Evolutionary conservation across 495 filamentous ascomycete species (phyloP).

Genomic region (Bryoglossum gracile): DNA sequence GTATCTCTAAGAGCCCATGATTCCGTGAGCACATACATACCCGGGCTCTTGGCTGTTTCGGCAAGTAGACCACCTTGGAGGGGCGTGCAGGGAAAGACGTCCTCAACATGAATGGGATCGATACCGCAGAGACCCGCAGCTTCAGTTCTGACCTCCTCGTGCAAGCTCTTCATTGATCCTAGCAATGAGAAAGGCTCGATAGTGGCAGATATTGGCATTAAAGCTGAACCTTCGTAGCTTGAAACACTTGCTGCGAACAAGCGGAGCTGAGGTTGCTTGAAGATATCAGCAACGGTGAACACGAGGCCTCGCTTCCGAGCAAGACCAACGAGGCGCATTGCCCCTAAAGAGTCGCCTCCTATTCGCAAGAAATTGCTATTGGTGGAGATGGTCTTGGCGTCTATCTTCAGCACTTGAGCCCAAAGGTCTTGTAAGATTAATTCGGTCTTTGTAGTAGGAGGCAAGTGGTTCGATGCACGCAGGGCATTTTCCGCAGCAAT

Average conservation of each 20-base stretch:
- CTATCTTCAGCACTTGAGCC: constrained; percentile 25
- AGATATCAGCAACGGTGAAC: constrained; percentile 40
- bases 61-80: constrained; percentile 64
- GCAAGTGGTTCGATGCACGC: constrained; percentile 5
- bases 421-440: constrained; percentile 24
- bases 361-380: constrained; percentile 43
- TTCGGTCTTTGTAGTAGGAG: constrained; percentile 3
- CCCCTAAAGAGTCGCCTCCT: constrained; percentile 47
- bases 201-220: too few species aligned
- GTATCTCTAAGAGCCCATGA: constrained; percentile 31
- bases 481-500: constrained; percentile 18
- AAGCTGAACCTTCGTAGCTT: too few species aligned
- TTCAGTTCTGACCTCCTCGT: too few species aligned
- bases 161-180: too few species aligned
- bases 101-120: constrained; percentile 39
- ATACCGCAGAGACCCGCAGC: constrained; percentile 1
- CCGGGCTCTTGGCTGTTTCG: constrained; percentile 42
- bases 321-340: constrained; percentile 46
- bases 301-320: constrained; percentile 30
- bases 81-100: constrained; percentile 63
- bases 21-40: constrained; percentile 36
- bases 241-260: background rate
- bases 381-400: constrained; percentile 27
- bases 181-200: too few species aligned
- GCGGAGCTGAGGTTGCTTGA: constrained; percentile 12